Base-by-base conservation (phyloP, 352 stramenopile genomes). In the Phytopythium kandeliae region DNA sequence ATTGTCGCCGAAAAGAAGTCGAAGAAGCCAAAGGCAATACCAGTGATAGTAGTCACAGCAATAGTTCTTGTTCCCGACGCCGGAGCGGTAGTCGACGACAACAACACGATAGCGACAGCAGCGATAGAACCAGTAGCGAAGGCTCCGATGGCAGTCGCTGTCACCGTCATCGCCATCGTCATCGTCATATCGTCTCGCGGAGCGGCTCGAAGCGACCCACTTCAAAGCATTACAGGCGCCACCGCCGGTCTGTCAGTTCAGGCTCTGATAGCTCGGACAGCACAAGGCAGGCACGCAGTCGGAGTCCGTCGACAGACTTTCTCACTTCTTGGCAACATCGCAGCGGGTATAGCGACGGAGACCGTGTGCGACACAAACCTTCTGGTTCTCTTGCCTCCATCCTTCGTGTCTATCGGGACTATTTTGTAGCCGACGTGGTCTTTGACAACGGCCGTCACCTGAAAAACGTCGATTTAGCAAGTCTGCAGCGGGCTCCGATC, bases 381-480 rank as follows among this genome's bases (percentile, higher is more conserved):
- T 31, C 55, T 9, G 55, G 70, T 22, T 67, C 75, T 3, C 41
- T 56, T 12, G 81, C 76, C 25, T 86, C 78, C 17, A 51, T 92
- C 52, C 61, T 87, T 30, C 76, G 78, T 7, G 25, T 89, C 8
- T 85, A 88, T 40, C 57, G 59, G 13, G 71, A 81, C 54, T 92
- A 83, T 28, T 84, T 85, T 48, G 78, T 89, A 6, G 76, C 68
- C 0, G 77, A 89, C 26, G 65, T 89, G 0, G 75, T 83, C 44
- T 86, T 85, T 51, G 76, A 92, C 52, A 85, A 48, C 12, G 78
- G 80, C 9, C 60, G 63, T 9, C 71, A 60, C 25, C 36, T 65
- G 8, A 74, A 77, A 51, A 92, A 92, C 58, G 63, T 92, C 21
- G 74, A 75, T 17, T 48, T 92, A 22, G 62, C 60, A 19, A 62